Base-by-base conservation (phyloP, 345 rosid species). In the Lepidium aucheri region DNA sequence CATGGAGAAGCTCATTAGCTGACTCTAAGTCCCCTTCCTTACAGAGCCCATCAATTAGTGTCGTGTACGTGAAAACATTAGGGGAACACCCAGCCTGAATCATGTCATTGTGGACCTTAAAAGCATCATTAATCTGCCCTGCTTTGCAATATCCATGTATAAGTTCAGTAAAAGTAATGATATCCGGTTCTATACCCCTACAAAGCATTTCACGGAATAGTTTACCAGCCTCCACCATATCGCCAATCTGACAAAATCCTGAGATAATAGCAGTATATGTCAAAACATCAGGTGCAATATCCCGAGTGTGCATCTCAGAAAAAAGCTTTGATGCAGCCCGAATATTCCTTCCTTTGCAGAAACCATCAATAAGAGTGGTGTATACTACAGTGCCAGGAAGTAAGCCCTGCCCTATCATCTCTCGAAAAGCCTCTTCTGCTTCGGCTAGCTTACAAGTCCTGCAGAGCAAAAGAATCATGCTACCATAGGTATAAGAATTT, bases 1-100 rank as follows among this genome's bases (percentile, higher is more conserved):
- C 95, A 67, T 88, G 92, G 50, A 93, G 90, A 78, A 93, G 95
- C 46, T 90, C 97, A 15, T 88, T 90, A 11, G 98, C 96, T 20
- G 95, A 81, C 22, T 86, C 86, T 47, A 93, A 40, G 65, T 93
- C 95, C 60, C 98, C 90, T 33, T 53, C 53, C 77, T 86, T 90
- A 78, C 97, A 90, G 30, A 93, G 87, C 57, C 96, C 98, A 67
- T 90, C 98, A 12, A 84, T 82, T 64, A 93, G 76, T 34, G 90
- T 82, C 16, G 96, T 86, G 70, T 93, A 90, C 5, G 97, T 90
- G 73, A 93, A 86, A 58, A 88, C 82, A 80, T 84, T 88, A 35
- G 97, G 97, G 26, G 77, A 73, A 30, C 84, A 77, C 51, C 95
- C 84, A 28, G 52, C 50, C 66, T 82, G 82, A 65, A 88, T 81